Evolutionary conservation across 305 asterid species (phyloP).

Genomic region (Fraxinus greggii): DNA sequence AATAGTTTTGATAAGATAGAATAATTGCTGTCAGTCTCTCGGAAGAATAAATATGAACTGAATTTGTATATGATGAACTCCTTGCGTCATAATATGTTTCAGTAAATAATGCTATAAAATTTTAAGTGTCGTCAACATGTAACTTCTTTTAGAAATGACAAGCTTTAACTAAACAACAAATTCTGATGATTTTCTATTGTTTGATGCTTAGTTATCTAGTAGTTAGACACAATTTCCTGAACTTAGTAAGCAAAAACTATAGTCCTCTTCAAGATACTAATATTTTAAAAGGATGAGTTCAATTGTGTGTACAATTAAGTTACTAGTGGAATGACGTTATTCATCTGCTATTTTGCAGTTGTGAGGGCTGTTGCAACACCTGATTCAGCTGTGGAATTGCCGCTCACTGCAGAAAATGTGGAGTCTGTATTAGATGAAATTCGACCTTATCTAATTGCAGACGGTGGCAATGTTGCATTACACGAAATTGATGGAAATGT

Average conservation of each 20-base stretch:
- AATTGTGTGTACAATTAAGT: neutral
- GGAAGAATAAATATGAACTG: neutral
- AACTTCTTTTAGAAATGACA: neutral
- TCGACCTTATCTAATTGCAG: constrained; percentile 90
- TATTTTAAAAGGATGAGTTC: neutral
- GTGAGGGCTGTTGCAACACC: constrained; percentile 77
- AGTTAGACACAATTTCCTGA: neutral
- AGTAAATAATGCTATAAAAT: neutral
- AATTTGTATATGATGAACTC: neutral
- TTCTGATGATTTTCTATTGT: neutral
- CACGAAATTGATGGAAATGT: constrained; percentile 95
- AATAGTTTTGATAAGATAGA: neutral
- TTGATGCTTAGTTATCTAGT: neutral
- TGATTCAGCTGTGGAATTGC: constrained; percentile 65
- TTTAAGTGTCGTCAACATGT: neutral
- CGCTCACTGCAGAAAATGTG: constrained; percentile 85
- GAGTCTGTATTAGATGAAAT: constrained; percentile 91
- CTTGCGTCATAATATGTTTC: neutral
- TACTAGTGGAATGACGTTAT: neutral
- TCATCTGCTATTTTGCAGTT: constrained; percentile 38
- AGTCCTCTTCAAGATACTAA: neutral
- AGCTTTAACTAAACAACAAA: neutral
- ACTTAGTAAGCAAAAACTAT: neutral
- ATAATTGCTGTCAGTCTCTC: neutral
- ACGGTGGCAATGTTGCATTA: constrained; percentile 96